Evolutionary conservation across 768 basidiomycete species (phyloP), one percentile per base, ranked within the genome.

Genomic region (Amanita brunnescens): DNA sequence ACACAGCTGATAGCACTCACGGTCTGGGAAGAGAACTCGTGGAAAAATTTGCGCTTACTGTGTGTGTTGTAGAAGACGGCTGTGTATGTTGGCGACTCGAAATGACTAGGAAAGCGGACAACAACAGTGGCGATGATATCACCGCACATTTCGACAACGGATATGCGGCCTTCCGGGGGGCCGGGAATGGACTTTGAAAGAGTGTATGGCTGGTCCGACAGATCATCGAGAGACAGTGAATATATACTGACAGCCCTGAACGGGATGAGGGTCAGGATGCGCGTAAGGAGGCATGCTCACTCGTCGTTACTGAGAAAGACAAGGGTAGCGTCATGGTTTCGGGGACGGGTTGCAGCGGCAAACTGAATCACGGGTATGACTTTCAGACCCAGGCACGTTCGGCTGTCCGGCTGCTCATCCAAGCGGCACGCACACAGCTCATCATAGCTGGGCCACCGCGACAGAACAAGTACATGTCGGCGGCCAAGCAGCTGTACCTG

Each of bases 21-120:
- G 3, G 14, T 35, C 12, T 33, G 21, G 5, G 39, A n/a, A 44
- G 50, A 18, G 33, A 43, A 33, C 13, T 42, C 16, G 32, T 51
- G 41, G 21, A 44, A 69, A 53, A 37, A 73, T 53, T 39, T 59
- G 56, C 53, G 54, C 58, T 53, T 32, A 56, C 50, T 47, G 60
- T 54, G 33, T 56, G 35, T 51, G 49, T 59, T 49, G 43, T 35
- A 48, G 54, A 24, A 59, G 51, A 42, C 59, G 54, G 58, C 60
- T 14, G 64, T 53, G 39, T 51, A 51, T 13, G 58, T 58, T 30
- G 62, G 62, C 20, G 60, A 62, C 26, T 62, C 67, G 46, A 64
- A 58, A 47, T 62, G 51, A 7, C 59, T 64, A n/a, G 56, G 56
- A 16, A 64, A 57, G 26, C 59, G 49, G 40, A 41, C 55, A 52